Evolutionary conservation across 2,329 filamentous ascomycete genomes (phyloP).

Genomic region (Cercospora sesami): DNA sequence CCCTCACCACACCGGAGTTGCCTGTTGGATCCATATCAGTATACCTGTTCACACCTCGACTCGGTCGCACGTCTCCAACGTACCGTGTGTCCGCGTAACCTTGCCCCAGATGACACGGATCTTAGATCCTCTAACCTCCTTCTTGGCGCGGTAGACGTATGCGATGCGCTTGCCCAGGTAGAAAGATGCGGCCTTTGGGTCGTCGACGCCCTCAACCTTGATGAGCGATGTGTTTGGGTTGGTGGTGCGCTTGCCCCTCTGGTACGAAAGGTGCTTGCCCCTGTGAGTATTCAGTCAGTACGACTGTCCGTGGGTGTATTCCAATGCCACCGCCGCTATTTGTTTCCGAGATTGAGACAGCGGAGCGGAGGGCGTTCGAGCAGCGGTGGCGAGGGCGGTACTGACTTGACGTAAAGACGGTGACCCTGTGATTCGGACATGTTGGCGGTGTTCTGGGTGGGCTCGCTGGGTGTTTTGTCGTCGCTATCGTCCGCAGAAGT

Average conservation of each 20-base stretch:
- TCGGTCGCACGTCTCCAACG: conserved; percentile 21
- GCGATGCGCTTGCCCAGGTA: conserved; percentile 99
- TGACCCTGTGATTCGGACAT: conserved; percentile 36
- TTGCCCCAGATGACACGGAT: conserved; percentile 99
- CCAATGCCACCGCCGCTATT: conserved; percentile 2
- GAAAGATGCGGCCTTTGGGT: conserved; percentile 89
- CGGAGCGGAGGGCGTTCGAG: conserved; percentile 1
- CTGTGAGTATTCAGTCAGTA: conserved; percentile 17
- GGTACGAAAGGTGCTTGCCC: conserved; percentile 98
- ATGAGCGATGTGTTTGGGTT: conserved; percentile 81
- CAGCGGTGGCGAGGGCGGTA: conserved; percentile 15
- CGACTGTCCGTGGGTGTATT: neutral
- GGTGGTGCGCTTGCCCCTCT: conserved; percentile 89
- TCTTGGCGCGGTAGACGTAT: conserved; percentile 95
- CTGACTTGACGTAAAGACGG: conserved; percentile 40
- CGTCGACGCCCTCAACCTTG: conserved; percentile 98
- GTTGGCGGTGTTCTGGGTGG: conserved; percentile 24
- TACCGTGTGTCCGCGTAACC: conserved; percentile 93
- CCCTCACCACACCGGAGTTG: conserved; percentile 97
- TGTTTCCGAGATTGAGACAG: neutral
- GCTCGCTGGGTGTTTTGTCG: conserved; percentile 22
- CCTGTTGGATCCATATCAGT: conserved; percentile 54
- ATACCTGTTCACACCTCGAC: conserved; percentile 3
- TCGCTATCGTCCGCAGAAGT: conserved; percentile 14
- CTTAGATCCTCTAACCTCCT: conserved; percentile 95